These are phyloP conservation scores for Aspergillus sparsus DNA, from an alignment of 495 filamentous ascomycete species.

Conservation along the genomic window DNA sequence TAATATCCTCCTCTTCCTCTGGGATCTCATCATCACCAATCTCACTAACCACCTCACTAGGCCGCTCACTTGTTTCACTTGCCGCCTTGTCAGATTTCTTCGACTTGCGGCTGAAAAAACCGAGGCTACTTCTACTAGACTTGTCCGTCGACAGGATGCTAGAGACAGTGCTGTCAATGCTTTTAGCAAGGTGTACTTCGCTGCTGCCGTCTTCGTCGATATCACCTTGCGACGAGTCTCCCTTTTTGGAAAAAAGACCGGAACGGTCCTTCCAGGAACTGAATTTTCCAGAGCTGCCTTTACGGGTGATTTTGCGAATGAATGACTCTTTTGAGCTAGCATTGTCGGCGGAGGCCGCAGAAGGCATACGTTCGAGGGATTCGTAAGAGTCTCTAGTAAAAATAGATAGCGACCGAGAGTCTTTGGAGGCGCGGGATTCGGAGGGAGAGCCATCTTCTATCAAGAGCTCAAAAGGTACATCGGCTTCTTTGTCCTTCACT, in stretches of 20 bases:
- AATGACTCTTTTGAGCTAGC: slow-evolving; percentile 60
- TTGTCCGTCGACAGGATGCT: slow-evolving; percentile 48
- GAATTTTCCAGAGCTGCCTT: slow-evolving; percentile 79
- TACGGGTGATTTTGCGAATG: slow-evolving; percentile 73
- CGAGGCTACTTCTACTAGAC: slow-evolving; percentile 47
- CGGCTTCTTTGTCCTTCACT: slow-evolving; percentile 33
- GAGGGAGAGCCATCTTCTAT: slow-evolving; percentile 59
- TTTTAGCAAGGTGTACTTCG: slow-evolving; percentile 51
- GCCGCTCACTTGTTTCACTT: slow-evolving; percentile 49
- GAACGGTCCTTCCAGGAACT: slow-evolving; percentile 70
- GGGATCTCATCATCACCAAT: slow-evolving; percentile 50
- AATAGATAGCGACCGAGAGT: slow-evolving; percentile 61
- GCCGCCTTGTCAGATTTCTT: slow-evolving; percentile 48
- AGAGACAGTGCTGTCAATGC: slow-evolving; percentile 47
- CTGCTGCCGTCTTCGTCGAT: slow-evolving; percentile 48
- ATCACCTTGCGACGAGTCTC: slow-evolving; percentile 51
- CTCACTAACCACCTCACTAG: slow-evolving; percentile 50
- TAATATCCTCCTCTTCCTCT: slow-evolving; percentile 26
- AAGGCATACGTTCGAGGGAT: slow-evolving; percentile 69
- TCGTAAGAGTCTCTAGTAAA: slow-evolving; percentile 72
- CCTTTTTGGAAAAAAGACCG: slow-evolving; percentile 64
- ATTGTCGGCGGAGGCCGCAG: slow-evolving; percentile 65
- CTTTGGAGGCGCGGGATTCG: slow-evolving; percentile 63
- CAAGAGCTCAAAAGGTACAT: slow-evolving; percentile 40
- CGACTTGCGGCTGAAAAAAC: slow-evolving; percentile 54